These are phyloP conservation scores for Rhodotorula sp. DNA, from an alignment of 1,284 basidiomycete genomes.

Conservation along the genomic window DNA sequence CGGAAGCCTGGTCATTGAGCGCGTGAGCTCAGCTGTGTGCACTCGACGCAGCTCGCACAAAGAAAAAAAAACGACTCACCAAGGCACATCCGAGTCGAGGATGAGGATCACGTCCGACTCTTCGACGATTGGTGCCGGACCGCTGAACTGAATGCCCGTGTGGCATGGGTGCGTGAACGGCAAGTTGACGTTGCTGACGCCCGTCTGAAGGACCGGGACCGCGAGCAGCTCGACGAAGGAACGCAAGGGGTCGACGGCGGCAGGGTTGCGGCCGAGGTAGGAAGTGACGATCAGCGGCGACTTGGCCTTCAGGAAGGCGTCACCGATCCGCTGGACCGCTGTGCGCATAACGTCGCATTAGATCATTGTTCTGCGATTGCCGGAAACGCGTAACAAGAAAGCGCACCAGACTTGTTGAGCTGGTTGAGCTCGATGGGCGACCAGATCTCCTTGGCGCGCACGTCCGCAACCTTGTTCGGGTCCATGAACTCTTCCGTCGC, in stretches of 20 bases:
- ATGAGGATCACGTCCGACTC: constrained; percentile 64
- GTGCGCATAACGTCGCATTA: neutral
- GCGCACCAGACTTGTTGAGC: constrained; percentile 55
- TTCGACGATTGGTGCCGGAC: constrained; percentile 54
- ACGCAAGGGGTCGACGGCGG: constrained; percentile 56
- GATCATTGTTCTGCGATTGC: neutral
- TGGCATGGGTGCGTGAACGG: constrained; percentile 62
- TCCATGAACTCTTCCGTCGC: constrained; percentile 65
- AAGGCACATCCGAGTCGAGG: constrained; percentile 65
- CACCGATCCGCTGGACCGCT: constrained; percentile 56
- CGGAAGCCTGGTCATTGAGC: constrained; percentile 50
- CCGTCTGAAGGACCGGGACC: constrained; percentile 60
- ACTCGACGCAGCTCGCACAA: neutral
- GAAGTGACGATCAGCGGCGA: constrained; percentile 66
- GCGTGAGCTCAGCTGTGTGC: neutral
- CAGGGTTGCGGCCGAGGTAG: constrained; percentile 60
- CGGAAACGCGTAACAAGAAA: neutral
- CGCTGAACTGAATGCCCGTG: constrained; percentile 56
- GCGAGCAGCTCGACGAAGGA: constrained; percentile 58
- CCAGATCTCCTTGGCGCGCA: constrained; percentile 50
- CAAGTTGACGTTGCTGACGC: constrained; percentile 59
- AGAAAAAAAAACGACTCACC: constrained; percentile 48
- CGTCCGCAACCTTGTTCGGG: constrained; percentile 35
- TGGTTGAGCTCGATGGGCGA: constrained; percentile 57
- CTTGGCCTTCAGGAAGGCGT: constrained; percentile 57